Conservation (phyloP, 73 alveolate species). For the Durusdinium trenchii region DNA sequence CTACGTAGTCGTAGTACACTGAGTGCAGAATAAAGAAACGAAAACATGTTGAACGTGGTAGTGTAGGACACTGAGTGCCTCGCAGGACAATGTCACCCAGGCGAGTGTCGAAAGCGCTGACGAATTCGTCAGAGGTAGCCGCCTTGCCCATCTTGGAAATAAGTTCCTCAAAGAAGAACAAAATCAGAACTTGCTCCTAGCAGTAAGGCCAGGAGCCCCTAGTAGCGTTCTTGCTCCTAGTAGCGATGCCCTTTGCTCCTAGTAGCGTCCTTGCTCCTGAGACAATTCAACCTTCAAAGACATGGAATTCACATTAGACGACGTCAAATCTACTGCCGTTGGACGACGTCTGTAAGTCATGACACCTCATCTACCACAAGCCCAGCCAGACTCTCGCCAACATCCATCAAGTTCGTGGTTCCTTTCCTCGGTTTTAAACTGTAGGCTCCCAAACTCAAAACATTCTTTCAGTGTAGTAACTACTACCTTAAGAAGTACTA, state of each 20-base stretch:
- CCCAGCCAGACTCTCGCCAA: slow-evolving; percentile 81
- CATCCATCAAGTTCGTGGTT: not conserved
- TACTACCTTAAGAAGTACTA: too few relatives aligned
- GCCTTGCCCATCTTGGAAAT: slow-evolving; percentile 66
- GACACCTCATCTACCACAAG: slow-evolving; percentile 63
- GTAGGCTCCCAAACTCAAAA: too few relatives aligned
- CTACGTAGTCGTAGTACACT: not conserved
- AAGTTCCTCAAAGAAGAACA: slow-evolving; percentile 12
- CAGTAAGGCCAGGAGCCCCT: not conserved
- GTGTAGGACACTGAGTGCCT: not conserved
- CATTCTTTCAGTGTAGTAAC: too few relatives aligned
- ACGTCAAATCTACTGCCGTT: too few relatives aligned
- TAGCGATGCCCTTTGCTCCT: too few relatives aligned
- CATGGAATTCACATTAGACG: too few relatives aligned
- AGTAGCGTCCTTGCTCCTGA: too few relatives aligned
- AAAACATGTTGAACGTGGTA: not conserved
- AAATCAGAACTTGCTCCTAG: not conserved
- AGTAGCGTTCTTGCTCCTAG: too few relatives aligned
- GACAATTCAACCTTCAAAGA: too few relatives aligned
- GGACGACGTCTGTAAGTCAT: too few relatives aligned
- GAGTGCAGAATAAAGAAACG: not conserved
- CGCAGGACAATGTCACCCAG: slow-evolving; percentile 54
- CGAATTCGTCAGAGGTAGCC: not conserved
- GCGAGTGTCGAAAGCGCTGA: slow-evolving; percentile 64
- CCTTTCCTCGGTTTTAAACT: not conserved